These are phyloP conservation scores for Leccinum uliginosum DNA, from an alignment of 768 basidiomycete genomes.

Conservation along the genomic window DNA sequence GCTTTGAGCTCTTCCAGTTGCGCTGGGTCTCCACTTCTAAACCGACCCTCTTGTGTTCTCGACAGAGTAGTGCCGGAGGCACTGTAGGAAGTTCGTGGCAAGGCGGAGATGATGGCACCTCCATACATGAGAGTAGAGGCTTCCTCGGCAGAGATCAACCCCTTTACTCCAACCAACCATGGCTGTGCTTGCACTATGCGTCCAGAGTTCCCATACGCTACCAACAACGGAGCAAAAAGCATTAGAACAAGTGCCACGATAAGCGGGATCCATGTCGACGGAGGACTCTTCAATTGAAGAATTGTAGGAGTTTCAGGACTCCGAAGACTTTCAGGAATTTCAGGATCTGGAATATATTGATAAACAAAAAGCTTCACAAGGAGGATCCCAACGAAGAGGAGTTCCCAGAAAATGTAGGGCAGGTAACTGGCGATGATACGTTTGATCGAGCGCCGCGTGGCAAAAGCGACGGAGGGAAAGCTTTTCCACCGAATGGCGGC, in stretches of 20 bases:
- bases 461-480: constrained; percentile 19
- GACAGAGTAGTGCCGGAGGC: constrained; percentile 16
- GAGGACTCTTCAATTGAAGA: too few species aligned
- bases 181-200: constrained; percentile 15
- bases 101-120: not conserved
- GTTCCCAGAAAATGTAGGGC: constrained; percentile 4
- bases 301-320: too few species aligned
- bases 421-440: constrained; percentile 4
- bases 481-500: constrained; percentile 21
- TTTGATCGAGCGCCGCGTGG: constrained; percentile 8
- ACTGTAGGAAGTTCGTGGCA: constrained; percentile 17
- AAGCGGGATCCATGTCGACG: not conserved
- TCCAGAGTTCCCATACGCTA: constrained; percentile 17
- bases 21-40: constrained; percentile 15
- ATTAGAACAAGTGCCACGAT: constrained; percentile 8
- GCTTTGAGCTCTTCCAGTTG: constrained; percentile 4
- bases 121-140: constrained; percentile 17
- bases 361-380: too few species aligned
- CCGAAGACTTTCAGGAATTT: too few species aligned
- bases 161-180: constrained; percentile 24
- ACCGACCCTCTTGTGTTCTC: not conserved
- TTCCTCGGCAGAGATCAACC: constrained; percentile 21
- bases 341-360: too few species aligned
- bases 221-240: constrained; percentile 5
- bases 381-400: constrained; percentile 1